Percentiles rank a stretch among this genome's conserved stretches.
phyloP scores from a whole-genome alignment of 352 stramenopile species.

The Hyaloperonospora brassicae region DNA sequence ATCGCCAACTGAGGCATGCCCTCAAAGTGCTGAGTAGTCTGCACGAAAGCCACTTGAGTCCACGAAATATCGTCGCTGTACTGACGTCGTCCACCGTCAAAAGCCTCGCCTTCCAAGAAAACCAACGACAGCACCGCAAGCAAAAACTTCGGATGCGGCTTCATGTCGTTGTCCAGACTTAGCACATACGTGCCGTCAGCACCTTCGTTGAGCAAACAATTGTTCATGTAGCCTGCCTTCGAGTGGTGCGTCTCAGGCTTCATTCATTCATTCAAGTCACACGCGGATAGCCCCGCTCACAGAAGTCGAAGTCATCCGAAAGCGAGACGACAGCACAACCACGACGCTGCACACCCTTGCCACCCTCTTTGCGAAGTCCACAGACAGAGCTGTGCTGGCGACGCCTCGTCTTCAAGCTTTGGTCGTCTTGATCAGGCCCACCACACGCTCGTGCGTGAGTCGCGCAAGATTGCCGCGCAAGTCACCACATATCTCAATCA shows the following conservation, averaged over 20 bases:
- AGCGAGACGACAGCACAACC: constrained; percentile 74
- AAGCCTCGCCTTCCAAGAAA: constrained; percentile 81
- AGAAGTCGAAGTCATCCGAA: constrained; percentile 10
- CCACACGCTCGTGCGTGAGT: too few species aligned
- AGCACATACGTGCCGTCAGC: too few species aligned
- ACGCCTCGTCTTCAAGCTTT: constrained; percentile 73
- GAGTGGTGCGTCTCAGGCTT: too few species aligned
- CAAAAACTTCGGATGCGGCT: too few species aligned
- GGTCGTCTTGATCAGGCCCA: constrained; percentile 33
- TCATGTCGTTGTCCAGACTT: too few species aligned
- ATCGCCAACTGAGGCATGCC: too few species aligned
- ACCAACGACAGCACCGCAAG: constrained; percentile 30
- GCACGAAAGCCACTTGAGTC: constrained; percentile 87
- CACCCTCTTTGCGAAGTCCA: constrained; percentile 77
- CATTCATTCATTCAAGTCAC: too few species aligned
- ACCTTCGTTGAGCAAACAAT: too few species aligned
- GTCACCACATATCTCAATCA: constrained; percentile 81
- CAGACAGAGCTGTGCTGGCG: constrained; percentile 79
- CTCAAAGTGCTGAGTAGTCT: constrained; percentile 49
- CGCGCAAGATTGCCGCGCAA: constrained; percentile 16
- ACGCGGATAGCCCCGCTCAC: too few species aligned
- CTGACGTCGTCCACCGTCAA: constrained; percentile 73
- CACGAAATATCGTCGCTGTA: constrained; percentile 86
- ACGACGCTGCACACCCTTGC: constrained; percentile 90
- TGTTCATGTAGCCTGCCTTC: too few species aligned